Percentiles rank a stretch among this genome's conserved stretches.
Evolutionary conservation across 257 asterid genomes (phyloP).

Genomic region (Parsonsia alboflavescens): DNA sequence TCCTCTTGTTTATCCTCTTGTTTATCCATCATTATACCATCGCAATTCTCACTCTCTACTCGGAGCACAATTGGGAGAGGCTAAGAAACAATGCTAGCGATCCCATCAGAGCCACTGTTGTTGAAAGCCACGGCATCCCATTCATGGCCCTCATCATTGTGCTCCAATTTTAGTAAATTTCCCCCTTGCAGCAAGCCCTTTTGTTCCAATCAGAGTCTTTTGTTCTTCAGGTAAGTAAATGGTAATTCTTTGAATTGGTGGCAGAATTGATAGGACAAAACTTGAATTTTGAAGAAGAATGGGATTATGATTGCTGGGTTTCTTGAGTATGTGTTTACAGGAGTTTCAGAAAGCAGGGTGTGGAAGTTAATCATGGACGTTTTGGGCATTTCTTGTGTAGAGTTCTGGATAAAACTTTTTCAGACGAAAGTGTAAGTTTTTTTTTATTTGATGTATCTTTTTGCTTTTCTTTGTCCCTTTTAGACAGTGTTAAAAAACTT

Average conservation of each 20-base stretch:
- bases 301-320: background rate
- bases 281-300: background rate
- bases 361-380: slow-evolving; percentile 6
- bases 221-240: slow-evolving; percentile 16
- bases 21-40: background rate
- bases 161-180: slow-evolving; percentile 14
- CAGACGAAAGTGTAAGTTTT: slow-evolving; percentile 2
- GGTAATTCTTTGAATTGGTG: background rate
- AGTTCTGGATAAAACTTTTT: slow-evolving; percentile 12
- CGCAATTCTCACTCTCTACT: background rate
- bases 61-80: background rate
- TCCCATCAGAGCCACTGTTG: slow-evolving; percentile 21
- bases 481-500: background rate
- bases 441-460: background rate
- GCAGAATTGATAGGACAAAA: background rate
- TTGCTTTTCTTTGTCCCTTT: background rate
- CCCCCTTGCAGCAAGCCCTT: background rate
- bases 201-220: slow-evolving; percentile 2
- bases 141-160: slow-evolving; percentile 7
- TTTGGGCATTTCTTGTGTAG: slow-evolving; percentile 9
- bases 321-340: slow-evolving; percentile 13
- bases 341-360: slow-evolving; percentile 16
- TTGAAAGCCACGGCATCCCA: slow-evolving; percentile 2
- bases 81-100: slow-evolving; percentile 21
- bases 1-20: background rate